Evolutionary conservation across 1,284 basidiomycete species (phyloP), one percentile per base, ranked within the genome.

Genomic region (Trichosporon asahii): DNA sequence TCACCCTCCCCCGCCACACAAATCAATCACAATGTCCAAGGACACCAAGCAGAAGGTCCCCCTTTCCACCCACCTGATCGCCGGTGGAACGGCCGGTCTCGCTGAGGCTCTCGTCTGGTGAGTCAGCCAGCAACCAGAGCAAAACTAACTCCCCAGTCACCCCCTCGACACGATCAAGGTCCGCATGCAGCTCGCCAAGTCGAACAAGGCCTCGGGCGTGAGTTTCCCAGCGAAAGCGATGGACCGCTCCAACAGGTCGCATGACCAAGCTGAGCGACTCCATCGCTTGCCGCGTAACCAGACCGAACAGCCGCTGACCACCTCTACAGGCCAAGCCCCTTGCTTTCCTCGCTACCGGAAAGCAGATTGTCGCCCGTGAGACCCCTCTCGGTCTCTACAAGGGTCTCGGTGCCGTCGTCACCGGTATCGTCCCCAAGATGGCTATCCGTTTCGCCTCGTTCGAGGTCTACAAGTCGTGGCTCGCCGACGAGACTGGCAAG

Each of bases 381-480:
- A 96, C 95, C 4, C 93, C 94, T 0, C 88, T 98, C 21, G 97
- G 97, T 18, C 85, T 99, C 53, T 99, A 99, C 89, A 99, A 99
- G 84, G 97, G 95, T 78, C 89, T 99, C 55, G 96, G 96, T 49
- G 96, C 96, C n/a, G 96, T 99, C 44, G 86, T 97, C 25, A 92
- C 94, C 12, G 95, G 95, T 33, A 99, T 99, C 82, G 94, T 98
- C 1, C 97, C 97, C 4, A 99, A 99, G 86, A 99, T 99, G 97
- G 95, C 95, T 66, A 98, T 96, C 80, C 92, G 97, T 55, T 99
- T 99, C 83, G 95, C 97, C 49, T 94, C 92, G 82, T 99, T 99
- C 82, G 96, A 99, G 85, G 83, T 89, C 68, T 99, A 99, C 88
- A 97, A 98, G 84, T 86, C 84, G 0, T 89, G 88, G 87, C 85